These are phyloP conservation scores for Globisporangium canariense DNA, from an alignment of 352 stramenopile species.

Conservation along the genomic window DNA sequence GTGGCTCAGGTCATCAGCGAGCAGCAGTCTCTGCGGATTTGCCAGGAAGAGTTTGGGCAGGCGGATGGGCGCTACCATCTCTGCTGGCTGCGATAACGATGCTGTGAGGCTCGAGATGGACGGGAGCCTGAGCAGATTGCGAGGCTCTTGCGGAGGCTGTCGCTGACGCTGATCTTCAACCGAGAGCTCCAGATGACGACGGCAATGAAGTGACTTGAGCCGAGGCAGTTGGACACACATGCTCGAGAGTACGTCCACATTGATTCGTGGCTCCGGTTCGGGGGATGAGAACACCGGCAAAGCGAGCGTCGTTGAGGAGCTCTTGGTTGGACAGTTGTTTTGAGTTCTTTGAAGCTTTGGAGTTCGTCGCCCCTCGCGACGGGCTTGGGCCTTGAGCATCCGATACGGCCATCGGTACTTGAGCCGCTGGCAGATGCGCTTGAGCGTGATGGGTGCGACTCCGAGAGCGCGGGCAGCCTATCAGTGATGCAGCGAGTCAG, in stretches of 20 bases:
- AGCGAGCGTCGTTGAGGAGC: not conserved
- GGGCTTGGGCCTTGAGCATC: conserved; percentile 32
- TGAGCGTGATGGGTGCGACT: conserved; percentile 60
- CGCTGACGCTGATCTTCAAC: not conserved
- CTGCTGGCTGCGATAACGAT: not conserved
- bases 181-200: not conserved
- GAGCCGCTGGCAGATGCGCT: conserved; percentile 47
- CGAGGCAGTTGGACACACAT: not conserved
- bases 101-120: conserved; percentile 4
- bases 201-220: not conserved
- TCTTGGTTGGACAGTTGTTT: not conserved
- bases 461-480: conserved; percentile 35
- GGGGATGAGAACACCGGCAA: not conserved
- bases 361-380: conserved; percentile 21
- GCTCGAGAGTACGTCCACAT: not conserved
- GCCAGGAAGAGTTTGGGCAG: not conserved
- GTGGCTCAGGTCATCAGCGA: not conserved
- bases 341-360: not conserved
- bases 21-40: not conserved
- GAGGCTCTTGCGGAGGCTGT: not conserved
- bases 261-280: not conserved
- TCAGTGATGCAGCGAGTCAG: not conserved
- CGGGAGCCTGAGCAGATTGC: not conserved
- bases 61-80: not conserved
- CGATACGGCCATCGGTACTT: conserved; percentile 54